phyloP scores from a whole-genome alignment of 805 yeast genomes.

The Torulaspora quercuum region DNA sequence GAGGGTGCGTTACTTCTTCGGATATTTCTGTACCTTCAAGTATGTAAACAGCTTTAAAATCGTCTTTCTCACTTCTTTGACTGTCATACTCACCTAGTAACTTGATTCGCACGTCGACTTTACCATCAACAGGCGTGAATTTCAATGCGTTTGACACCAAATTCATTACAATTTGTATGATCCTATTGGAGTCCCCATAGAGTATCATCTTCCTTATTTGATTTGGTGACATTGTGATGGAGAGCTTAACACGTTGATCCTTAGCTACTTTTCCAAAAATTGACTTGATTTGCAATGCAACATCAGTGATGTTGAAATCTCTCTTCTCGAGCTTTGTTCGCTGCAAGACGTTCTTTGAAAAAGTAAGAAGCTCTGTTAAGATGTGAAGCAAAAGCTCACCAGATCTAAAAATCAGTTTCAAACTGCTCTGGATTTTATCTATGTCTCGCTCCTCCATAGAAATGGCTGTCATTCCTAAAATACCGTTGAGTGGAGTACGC shows the following conservation, averaged over 20 bases:
- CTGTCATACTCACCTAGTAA: constrained; percentile 71
- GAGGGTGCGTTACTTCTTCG: constrained; percentile 9
- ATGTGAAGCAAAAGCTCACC: constrained; percentile 89
- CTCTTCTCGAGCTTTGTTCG: constrained; percentile 78
- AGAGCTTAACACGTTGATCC: constrained; percentile 69
- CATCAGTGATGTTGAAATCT: constrained; percentile 73
- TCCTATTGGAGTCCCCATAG: constrained; percentile 85
- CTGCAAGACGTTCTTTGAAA: constrained; percentile 83
- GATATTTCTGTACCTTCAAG: constrained; percentile 29
- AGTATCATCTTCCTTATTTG: constrained; percentile 58
- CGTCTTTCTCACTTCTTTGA: constrained; percentile 40
- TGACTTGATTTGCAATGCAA: constrained; percentile 78
- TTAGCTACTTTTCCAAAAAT: constrained; percentile 78
- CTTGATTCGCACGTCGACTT: constrained; percentile 60
- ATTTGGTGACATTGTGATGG: constrained; percentile 61
- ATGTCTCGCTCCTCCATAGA: constrained; percentile 83
- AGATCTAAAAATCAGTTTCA: constrained; percentile 80
- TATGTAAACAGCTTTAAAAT: constrained; percentile 48
- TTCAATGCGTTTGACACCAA: constrained; percentile 86
- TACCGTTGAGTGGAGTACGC: constrained; percentile 94
- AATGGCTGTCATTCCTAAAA: constrained; percentile 90
- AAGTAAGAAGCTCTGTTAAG: constrained; percentile 84
- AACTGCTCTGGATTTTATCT: constrained; percentile 62
- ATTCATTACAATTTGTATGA: constrained; percentile 89
- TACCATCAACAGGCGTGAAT: constrained; percentile 88